Evolutionary conservation across 371 early-diverging fungal species (phyloP).

Genomic region (Mucor mucedo): DNA sequence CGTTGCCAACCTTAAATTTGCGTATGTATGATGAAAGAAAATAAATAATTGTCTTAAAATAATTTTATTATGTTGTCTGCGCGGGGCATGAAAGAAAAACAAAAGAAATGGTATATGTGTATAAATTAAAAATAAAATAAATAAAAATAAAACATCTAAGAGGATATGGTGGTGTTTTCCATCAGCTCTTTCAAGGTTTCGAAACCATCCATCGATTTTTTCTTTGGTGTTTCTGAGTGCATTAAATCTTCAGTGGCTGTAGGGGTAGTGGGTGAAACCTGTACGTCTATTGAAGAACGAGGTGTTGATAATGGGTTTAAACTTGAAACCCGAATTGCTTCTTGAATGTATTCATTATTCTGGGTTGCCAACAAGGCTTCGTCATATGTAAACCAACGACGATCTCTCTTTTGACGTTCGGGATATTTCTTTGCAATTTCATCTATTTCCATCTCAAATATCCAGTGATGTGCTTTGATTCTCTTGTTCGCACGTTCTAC

Average conservation of each 20-base stretch:
- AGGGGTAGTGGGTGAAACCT: neutral
- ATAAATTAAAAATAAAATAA: neutral
- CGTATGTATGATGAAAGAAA: too few relatives aligned
- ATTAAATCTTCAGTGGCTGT: neutral
- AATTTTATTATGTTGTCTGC: too few relatives aligned
- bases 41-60: too few relatives aligned
- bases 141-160: neutral
- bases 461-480: slow-evolving; percentile 61
- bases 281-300: neutral
- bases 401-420: slow-evolving; percentile 63
- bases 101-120: neutral
- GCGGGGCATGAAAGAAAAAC: too few relatives aligned
- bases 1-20: too few relatives aligned
- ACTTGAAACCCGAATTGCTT: slow-evolving; percentile 54
- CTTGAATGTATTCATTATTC: slow-evolving; percentile 61
- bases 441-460: slow-evolving; percentile 65
- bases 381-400: slow-evolving; percentile 70
- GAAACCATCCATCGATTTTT: slow-evolving; percentile 21
- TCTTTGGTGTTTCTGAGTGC: neutral
- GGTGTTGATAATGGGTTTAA: slow-evolving; percentile 25
- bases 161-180: slow-evolving; percentile 7
- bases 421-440: slow-evolving; percentile 63
- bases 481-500: slow-evolving; percentile 52
- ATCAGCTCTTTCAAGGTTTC: slow-evolving; percentile 18
- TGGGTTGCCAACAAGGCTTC: slow-evolving; percentile 53